Evolutionary conservation across 768 basidiomycete species (phyloP).

Genomic region (Amanita rubescens): DNA sequence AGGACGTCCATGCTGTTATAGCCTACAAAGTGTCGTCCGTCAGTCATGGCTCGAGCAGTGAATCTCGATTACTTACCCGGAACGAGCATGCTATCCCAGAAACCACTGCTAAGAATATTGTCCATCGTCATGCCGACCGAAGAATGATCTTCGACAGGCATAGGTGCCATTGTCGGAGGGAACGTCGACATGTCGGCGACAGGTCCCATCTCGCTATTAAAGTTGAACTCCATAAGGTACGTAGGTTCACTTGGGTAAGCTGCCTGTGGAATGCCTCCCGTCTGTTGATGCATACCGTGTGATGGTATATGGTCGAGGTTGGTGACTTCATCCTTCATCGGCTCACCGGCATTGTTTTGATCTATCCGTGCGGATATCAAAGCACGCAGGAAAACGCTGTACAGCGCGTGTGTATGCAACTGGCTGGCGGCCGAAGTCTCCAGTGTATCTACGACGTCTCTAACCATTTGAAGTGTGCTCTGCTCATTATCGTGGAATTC

Average conservation of each 20-base stretch:
- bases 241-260: slow-evolving; percentile 10
- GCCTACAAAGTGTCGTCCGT: slow-evolving; percentile 33
- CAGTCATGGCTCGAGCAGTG: neutral
- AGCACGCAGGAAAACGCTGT: slow-evolving; percentile 75
- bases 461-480: slow-evolving; percentile 60
- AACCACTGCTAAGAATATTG: slow-evolving; percentile 67
- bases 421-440: slow-evolving; percentile 72
- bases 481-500: slow-evolving; percentile 69
- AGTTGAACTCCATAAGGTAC: slow-evolving; percentile 52
- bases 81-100: slow-evolving; percentile 86
- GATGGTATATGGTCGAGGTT: neutral
- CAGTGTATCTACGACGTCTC: slow-evolving; percentile 75
- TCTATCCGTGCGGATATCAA: slow-evolving; percentile 54
- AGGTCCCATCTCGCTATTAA: slow-evolving; percentile 80
- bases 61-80: slow-evolving; percentile 49
- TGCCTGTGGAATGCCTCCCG: neutral
- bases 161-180: slow-evolving; percentile 78
- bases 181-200: slow-evolving; percentile 77
- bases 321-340: slow-evolving; percentile 2
- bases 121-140: slow-evolving; percentile 67
- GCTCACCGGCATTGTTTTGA: slow-evolving; percentile 6
- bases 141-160: slow-evolving; percentile 32
- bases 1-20: slow-evolving; percentile 80
- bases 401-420: slow-evolving; percentile 85
- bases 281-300: slow-evolving; percentile 18